Percentiles rank a stretch among this genome's conserved stretches.
These are phyloP conservation scores for Calocybe indica DNA, from an alignment of 768 basidiomycete species.

Conservation along the genomic window DNA sequence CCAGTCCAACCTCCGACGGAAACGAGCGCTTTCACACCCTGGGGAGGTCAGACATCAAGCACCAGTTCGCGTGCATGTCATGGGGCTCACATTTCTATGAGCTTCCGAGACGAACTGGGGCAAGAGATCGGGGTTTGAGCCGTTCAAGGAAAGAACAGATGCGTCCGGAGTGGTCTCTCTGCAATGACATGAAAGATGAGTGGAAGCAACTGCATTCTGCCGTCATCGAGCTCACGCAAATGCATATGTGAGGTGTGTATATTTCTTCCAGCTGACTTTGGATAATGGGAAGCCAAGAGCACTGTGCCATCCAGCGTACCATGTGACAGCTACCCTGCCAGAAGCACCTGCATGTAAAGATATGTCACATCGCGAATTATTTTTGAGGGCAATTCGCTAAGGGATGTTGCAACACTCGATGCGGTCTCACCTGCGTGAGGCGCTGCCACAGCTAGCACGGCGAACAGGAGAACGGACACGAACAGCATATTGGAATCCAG, in stretches of 20 bases:
- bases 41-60: not conserved
- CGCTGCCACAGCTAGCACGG: too few species aligned
- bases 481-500: too few species aligned
- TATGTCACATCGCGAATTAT: too few species aligned
- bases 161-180: constrained; percentile 27
- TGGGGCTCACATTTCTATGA: constrained; percentile 30
- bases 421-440: too few species aligned
- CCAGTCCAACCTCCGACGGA: constrained; percentile 74
- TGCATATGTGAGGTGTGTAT: constrained; percentile 63
- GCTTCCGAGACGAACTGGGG: constrained; percentile 51
- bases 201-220: not conserved
- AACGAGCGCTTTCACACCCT: constrained; percentile 54
- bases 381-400: too few species aligned
- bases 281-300: constrained; percentile 39
- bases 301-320: constrained; percentile 69
- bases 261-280: constrained; percentile 59
- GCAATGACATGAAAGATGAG: not conserved
- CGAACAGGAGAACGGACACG: too few species aligned
- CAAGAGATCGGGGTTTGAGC: constrained; percentile 43
- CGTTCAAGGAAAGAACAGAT: constrained; percentile 24
- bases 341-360: too few species aligned
- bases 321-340: constrained; percentile 40
- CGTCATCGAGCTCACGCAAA: constrained; percentile 51
- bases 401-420: too few species aligned
- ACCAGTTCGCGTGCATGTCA: not conserved